Evolutionary conservation across 352 stramenopile species (phyloP).

Genomic region (Phytophthora hybrid): DNA sequence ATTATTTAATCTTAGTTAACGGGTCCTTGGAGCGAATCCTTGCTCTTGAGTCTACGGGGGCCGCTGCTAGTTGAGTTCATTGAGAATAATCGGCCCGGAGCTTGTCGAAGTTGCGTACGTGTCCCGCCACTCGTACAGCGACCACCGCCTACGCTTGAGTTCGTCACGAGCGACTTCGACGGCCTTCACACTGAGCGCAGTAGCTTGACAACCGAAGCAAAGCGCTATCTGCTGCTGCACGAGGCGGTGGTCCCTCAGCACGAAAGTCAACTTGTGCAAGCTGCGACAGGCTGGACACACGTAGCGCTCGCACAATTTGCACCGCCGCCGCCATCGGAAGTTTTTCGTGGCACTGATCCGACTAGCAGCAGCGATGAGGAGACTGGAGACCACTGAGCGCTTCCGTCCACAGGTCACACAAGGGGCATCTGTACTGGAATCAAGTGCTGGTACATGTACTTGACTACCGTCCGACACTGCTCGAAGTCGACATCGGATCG

Average conservation of each 20-base stretch:
- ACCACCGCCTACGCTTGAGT: constrained; percentile 25
- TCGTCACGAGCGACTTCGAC: constrained; percentile 40
- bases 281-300: constrained; percentile 60
- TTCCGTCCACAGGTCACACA: constrained; percentile 40
- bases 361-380: constrained; percentile 24
- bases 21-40: neutral
- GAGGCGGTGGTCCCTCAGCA: constrained; percentile 41
- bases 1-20: constrained; percentile 15
- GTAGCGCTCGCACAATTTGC: constrained; percentile 51
- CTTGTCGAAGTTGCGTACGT: constrained; percentile 39
- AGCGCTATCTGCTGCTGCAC: constrained; percentile 40
- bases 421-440: constrained; percentile 30
- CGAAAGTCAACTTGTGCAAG: constrained; percentile 46
- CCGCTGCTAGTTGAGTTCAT: constrained; percentile 39
- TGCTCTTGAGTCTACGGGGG: neutral
- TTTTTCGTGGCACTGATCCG: constrained; percentile 18
- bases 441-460: constrained; percentile 16
- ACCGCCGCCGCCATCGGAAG: constrained; percentile 32
- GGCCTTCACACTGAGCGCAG: constrained; percentile 34
- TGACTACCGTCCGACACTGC: constrained; percentile 22
- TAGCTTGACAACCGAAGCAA: constrained; percentile 31
- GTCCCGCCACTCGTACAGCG: constrained; percentile 44
- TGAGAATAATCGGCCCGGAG: constrained; percentile 26
- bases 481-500: constrained; percentile 29
- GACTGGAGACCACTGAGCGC: constrained; percentile 32